phyloP scores from a whole-genome alignment of 192 early-diverging fungal genomes.

The Entomortierella chlamydospora region DNA sequence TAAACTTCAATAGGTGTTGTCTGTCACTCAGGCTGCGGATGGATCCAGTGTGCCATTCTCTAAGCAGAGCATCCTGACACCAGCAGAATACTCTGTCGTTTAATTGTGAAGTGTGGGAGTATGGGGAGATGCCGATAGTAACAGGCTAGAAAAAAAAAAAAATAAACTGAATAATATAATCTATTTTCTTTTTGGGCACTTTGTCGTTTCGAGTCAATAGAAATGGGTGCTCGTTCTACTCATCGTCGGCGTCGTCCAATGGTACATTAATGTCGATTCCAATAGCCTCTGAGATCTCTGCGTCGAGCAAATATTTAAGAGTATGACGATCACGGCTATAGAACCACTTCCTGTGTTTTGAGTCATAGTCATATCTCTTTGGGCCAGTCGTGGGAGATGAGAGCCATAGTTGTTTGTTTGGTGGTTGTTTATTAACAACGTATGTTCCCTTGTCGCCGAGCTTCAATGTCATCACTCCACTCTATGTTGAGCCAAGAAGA shows the following conservation, averaged over 20 bases:
- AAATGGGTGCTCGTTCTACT: background rate
- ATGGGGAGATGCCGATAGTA: background rate
- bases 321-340: conserved; percentile 77
- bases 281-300: conserved; percentile 72
- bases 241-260: conserved; percentile 11
- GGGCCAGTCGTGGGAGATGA: conserved; percentile 94
- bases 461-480: conserved; percentile 90
- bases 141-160: background rate
- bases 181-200: background rate
- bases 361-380: conserved; percentile 85
- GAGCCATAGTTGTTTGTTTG: conserved; percentile 98
- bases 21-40: conserved; percentile 64
- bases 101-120: conserved; percentile 45
- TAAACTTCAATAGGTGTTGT: conserved; percentile 61
- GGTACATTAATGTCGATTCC: conserved; percentile 59
- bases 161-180: background rate
- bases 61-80: conserved; percentile 73
- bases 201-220: background rate
- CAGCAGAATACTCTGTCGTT: conserved; percentile 87
- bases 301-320: conserved; percentile 73
- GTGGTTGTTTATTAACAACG: conserved; percentile 98
- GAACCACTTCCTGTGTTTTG: conserved; percentile 73
- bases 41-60: conserved; percentile 77
- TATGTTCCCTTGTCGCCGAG: conserved; percentile 87
- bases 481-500: conserved; percentile 26